Evolutionary conservation across 306 rosid genomes (phyloP), one percentile per base, ranked within the genome.

Genomic region (Cucumis hystrix): DNA sequence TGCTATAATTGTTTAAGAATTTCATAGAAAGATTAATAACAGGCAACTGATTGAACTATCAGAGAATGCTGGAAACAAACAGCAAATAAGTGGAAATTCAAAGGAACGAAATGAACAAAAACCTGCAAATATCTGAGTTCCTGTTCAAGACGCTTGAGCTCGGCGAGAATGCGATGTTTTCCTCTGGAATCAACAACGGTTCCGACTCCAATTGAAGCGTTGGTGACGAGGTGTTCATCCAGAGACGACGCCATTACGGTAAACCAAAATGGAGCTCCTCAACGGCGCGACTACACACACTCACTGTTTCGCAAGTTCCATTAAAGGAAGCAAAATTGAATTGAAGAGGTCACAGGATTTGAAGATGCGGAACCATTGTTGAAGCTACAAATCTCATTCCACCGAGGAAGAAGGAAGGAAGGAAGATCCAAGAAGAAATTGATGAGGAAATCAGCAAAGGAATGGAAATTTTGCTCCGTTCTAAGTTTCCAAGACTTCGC

Each of bases 101-200:
- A n/a, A 56, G 78, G 20, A 15, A 54, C 35, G 64, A 17, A 8
- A 30, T 28, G 39, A 74, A 39, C 13, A 73, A 51, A 77, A 72
- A 92, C 97, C 96, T 87, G 85, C 72, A 90, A 87, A 83, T 83
- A 87, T 68, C 54, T 85, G 79, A 87, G 86, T 59, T 92, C 97
- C 82, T 88, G 93, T 39, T 92, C 92, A 13, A 92, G 96, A 59
- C 80, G 89, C 82, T 85, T 92, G 80, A 92, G 86, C 35, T 92
- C 92, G 9, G 93, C 97, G 49, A 88, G 88, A 82, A 92, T 86
- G 79, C 92, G 91, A 66, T 92, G 97, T 82, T 86, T 90, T 40
- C 97, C 96, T 87, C 91, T 83, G 60, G 82, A 90, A 69, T 92
- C 92, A 58, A 79, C 80, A 30, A 41, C 13, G 54, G 83, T 9